Conservation (phyloP, 2,329 filamentous ascomycete genomes). For the Epichloe sibirici region DNA sequence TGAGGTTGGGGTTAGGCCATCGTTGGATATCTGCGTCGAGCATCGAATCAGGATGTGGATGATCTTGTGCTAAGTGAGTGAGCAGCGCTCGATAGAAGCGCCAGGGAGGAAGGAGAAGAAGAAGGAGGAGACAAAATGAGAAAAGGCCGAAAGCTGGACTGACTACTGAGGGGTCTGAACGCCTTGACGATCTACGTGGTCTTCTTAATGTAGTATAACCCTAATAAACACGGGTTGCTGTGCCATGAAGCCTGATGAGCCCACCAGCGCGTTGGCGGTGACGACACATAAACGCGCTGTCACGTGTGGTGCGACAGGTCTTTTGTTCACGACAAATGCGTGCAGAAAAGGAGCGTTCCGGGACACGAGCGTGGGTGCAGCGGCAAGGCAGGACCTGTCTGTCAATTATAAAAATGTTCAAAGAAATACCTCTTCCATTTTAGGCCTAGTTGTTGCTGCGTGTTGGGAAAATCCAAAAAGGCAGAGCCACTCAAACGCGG, state of each 20-base stretch:
- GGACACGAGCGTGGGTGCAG: background rate
- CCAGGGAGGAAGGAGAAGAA: background rate
- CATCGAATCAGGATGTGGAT: background rate
- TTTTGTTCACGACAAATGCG: background rate
- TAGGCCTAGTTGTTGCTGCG: no score
- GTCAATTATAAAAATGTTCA: background rate
- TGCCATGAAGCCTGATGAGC: background rate
- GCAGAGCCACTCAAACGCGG: constrained; percentile 20
- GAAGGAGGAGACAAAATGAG: background rate
- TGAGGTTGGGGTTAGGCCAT: background rate
- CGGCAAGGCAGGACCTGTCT: background rate
- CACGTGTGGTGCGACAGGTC: constrained; percentile 11
- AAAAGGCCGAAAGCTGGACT: background rate
- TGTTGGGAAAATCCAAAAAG: background rate
- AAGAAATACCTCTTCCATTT: accelerated
- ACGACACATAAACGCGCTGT: constrained; percentile 11
- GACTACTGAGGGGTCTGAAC: background rate
- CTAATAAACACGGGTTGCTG: no score
- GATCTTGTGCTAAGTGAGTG: background rate
- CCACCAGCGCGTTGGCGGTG: background rate
- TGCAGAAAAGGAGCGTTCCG: background rate
- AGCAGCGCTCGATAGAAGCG: background rate
- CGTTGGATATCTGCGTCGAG: background rate
- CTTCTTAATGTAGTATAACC: no score
- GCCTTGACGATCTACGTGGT: no score